Percentiles rank a stretch among this genome's conserved stretches.
These are phyloP conservation scores for Elongisporangium undulatum DNA, from an alignment of 352 stramenopile genomes.

Conservation along the genomic window DNA sequence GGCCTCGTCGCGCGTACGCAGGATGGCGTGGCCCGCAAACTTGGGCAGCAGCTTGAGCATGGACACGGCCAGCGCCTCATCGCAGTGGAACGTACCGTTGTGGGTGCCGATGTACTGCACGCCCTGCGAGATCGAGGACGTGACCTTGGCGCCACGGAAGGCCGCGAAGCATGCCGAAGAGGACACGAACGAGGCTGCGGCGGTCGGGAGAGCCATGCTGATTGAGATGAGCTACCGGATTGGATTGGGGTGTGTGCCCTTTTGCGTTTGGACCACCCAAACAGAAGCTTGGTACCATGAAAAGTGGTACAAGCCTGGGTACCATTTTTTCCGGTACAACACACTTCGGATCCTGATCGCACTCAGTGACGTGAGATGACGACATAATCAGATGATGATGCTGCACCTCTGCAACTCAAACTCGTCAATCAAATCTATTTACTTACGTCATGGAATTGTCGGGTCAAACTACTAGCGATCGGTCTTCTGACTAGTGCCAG, in stretches of 20 bases:
- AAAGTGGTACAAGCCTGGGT: no score
- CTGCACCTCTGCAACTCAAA: neutral
- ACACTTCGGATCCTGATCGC: neutral
- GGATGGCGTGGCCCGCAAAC: conserved; percentile 79
- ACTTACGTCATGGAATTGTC: neutral
- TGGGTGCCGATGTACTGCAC: conserved; percentile 94
- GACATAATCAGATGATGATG: neutral
- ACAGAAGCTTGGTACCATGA: neutral
- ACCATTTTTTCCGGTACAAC: no score
- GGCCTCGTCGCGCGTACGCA: conserved; percentile 87
- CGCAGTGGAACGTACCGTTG: conserved; percentile 97
- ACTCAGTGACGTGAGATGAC: neutral
- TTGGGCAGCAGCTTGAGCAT: conserved; percentile 94
- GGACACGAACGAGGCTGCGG: conserved; percentile 60
- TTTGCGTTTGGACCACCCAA: neutral
- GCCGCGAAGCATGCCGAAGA: conserved; percentile 54
- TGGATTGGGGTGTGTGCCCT: neutral
- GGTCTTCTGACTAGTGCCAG: no score
- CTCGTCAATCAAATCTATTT: neutral
- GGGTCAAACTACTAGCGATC: no score
- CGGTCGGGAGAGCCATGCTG: conserved; percentile 58
- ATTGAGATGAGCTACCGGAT: neutral
- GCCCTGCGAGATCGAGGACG: conserved; percentile 31
- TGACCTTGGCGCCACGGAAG: conserved; percentile 51
- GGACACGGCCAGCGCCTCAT: conserved; percentile 97